phyloP scores from a whole-genome alignment of 2,329 filamentous ascomycete species.

The Phaeosphaeriaceae sp. region DNA sequence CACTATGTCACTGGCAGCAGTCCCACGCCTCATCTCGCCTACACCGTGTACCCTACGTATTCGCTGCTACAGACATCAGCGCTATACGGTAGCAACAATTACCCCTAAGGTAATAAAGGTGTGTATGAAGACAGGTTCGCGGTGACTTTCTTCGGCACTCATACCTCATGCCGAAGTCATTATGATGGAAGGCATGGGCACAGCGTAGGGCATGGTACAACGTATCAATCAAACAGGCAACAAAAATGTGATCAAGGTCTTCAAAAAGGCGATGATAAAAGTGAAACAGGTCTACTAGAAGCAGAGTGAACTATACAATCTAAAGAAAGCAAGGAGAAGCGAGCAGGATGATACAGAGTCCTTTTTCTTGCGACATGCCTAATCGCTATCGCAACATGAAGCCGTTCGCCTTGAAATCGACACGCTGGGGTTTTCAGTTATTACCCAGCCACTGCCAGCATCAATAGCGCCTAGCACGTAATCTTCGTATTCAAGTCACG shows the following conservation, averaged over 20 bases:
- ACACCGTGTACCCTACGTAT: conserved; percentile 2
- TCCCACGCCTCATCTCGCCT: conserved; percentile 3
- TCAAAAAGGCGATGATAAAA: not conserved
- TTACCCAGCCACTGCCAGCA: not conserved
- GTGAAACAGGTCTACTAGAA: not conserved
- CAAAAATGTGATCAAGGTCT: not conserved
- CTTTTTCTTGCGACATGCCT: conserved; percentile 7
- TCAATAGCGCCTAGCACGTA: no score
- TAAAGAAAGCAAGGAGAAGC: no score
- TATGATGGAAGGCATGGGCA: not conserved
- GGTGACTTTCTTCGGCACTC: conserved; percentile 2
- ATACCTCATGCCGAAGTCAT: not conserved
- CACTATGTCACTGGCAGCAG: conserved; percentile 1
- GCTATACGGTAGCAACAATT: conserved; percentile 1
- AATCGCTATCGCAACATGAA: not conserved
- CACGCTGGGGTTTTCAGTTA: not conserved
- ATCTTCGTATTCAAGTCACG: no score
- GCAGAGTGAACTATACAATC: not conserved
- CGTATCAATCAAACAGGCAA: no score
- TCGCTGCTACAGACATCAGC: conserved; percentile 3
- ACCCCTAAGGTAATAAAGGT: not conserved
- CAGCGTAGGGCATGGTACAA: not conserved
- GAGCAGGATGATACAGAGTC: conserved; percentile 2
- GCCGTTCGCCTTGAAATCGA: not conserved
- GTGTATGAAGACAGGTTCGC: not conserved